phyloP scores from a whole-genome alignment of 139 green algal species.

The Picochlorum costavermella region DNA sequence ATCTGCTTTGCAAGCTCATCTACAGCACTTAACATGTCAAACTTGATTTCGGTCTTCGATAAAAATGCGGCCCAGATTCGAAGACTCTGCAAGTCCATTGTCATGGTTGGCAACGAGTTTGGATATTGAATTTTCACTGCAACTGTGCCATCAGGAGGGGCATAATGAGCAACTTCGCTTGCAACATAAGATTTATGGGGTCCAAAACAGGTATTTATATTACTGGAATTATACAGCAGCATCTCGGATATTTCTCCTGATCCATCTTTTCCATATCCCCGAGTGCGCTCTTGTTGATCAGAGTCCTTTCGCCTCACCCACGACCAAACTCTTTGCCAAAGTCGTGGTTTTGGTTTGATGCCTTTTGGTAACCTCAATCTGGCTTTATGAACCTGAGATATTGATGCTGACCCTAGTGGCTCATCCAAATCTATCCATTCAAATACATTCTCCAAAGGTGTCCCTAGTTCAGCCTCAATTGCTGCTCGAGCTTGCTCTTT shows the following conservation, averaged over 20 bases:
- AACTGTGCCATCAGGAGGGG: slow-evolving; percentile 56
- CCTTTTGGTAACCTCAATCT: slow-evolving; percentile 36
- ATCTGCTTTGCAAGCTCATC: slow-evolving; percentile 76
- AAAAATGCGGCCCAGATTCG: slow-evolving; percentile 59
- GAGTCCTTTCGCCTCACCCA: background rate
- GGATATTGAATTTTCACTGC: slow-evolving; percentile 90
- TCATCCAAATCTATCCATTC: slow-evolving; percentile 83
- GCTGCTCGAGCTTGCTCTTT: slow-evolving; percentile 26
- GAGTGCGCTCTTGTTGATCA: background rate
- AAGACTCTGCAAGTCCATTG: slow-evolving; percentile 72
- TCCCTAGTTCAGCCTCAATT: slow-evolving; percentile 61
- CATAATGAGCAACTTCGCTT: slow-evolving; percentile 15
- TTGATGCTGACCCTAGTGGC: slow-evolving; percentile 81
- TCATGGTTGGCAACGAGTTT: slow-evolving; percentile 64
- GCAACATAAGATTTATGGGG: background rate
- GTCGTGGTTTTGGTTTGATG: background rate
- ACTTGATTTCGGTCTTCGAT: slow-evolving; percentile 80
- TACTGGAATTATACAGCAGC: background rate
- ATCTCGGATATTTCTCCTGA: background rate
- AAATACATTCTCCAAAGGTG: slow-evolving; percentile 64
- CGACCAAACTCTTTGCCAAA: background rate
- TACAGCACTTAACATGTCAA: slow-evolving; percentile 82
- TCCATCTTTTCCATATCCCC: background rate
- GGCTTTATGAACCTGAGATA: slow-evolving; percentile 86
- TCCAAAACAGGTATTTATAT: background rate